phyloP scores from a whole-genome alignment of 2,329 filamentous ascomycete genomes.

The Elsinoe australis region DNA sequence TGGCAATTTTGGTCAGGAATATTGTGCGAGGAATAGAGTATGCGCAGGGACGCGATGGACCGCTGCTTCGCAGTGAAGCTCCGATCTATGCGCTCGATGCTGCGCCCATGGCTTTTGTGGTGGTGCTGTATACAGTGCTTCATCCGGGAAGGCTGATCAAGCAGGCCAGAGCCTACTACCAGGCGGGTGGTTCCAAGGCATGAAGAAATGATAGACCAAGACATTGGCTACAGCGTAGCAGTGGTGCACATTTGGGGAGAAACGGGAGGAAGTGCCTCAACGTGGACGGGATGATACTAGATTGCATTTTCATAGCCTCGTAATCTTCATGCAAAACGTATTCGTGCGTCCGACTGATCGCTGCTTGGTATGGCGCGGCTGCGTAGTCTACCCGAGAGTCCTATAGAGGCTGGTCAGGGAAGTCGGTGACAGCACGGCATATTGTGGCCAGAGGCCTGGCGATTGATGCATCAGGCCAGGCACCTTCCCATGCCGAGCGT shows the following conservation, averaged over 20 bases:
- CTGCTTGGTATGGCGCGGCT: too few relatives aligned
- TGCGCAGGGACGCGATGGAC: background rate
- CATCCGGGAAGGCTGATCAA: conserved; percentile 3
- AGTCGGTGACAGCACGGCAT: too few relatives aligned
- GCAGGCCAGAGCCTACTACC: background rate
- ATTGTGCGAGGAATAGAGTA: background rate
- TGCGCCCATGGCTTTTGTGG: conserved; percentile 1
- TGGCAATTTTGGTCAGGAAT: background rate
- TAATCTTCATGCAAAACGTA: too few relatives aligned
- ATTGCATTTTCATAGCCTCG: too few relatives aligned
- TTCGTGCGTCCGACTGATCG: too few relatives aligned
- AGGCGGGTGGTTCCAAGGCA: background rate
- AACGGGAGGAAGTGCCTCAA: background rate
- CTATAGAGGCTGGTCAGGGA: too few relatives aligned
- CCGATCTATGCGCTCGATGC: conserved; percentile 3
- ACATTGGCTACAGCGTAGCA: background rate
- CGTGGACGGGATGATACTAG: background rate
- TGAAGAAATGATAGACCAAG: background rate
- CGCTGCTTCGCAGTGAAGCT: background rate
- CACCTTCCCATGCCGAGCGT: too few relatives aligned
- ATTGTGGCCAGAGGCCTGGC: too few relatives aligned
- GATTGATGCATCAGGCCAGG: too few relatives aligned
- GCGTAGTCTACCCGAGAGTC: too few relatives aligned
- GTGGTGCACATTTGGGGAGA: background rate
- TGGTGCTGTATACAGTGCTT: background rate